Evolutionary conservation across 805 yeast genomes (phyloP), one percentile per base, ranked within the genome.

Genomic region (Saccharomycopsis oosterbeekiorum): DNA sequence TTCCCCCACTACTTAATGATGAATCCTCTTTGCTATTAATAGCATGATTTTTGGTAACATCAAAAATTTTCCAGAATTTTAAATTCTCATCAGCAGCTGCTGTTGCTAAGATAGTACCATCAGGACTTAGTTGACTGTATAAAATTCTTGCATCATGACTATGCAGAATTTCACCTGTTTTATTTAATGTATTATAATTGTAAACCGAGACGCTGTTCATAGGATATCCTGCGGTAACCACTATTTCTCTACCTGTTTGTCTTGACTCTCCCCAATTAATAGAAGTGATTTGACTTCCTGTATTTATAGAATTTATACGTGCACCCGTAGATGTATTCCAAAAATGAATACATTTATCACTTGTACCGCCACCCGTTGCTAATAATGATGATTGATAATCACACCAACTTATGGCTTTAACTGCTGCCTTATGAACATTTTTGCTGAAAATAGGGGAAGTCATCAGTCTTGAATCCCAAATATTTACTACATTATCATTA

Each of bases 291-390:
- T 94, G 99, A 0, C 97, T 86, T 5, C 93, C 97, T 0, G 97
- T 88, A 66, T 91, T 94, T 24, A 93, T 87, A 10, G 94, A 81
- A 66, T 91, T 89, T 41, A 89, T 83, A 64, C 96, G 77, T 1
- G 92, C 83, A 1, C 98, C 99, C 0, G 96, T 89, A 19, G 89
- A 82, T 2, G 97, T 84, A 73, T 94, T 94, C 98, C 98, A 94
- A 74, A 94, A 89, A 73, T 93, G 93, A 62, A 93, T 88, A 56
- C 85, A 82, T 70, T 84, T 86, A 73, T 94, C 97, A 39, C 88
- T 81, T 12, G 96, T 86, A 15, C 99, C 99, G 59, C 99, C 99
- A 6, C 98, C 99, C 2, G 97, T 87, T n/a, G 97, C 97, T 59
- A 93, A 77, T 59, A 92, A 73, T 63, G 88, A 86, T 37, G 75